Base-by-base conservation (phyloP, 768 basidiomycete genomes). In the Psilocybe subaeruginosa region DNA sequence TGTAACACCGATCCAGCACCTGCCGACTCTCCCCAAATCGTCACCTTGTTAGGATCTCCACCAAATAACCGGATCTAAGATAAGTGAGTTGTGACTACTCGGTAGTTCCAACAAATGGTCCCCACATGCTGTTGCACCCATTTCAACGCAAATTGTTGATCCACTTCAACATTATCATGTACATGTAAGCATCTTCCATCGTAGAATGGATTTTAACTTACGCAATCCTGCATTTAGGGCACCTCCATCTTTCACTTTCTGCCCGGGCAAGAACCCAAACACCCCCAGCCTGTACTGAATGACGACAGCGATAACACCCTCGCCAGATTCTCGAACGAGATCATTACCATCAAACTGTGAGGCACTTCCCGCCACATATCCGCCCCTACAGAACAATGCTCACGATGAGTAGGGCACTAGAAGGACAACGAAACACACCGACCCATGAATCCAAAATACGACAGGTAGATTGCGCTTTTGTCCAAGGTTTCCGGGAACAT, bases 1-100 rank as follows among this genome's bases (percentile, higher is more conserved):
- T 84, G 82, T 8, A 84, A 43, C 8, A 85, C 82, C 1, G 82
- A 83, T 4, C 82, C 82, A 51, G 77, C 83, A 58, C 79, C 79
- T 39, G 78, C 77, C 7, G 78, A 80, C 66, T 78, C 70, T 3
- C 80, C 81, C 79, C 78, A 80, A 11, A 82, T 78, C 1, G 77
- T 74, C 27, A 81, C 79, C 61, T 69, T 67, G 0, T 49, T 41
- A 1, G 78, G 78, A 58, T 80, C 77, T 8, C 81, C 81, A 2
- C 78, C 77, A 54, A 81, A 82, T 52, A 73, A 68, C 9, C 55
- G 53, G 59, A 80, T 78, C 79, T 81, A 62, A 17, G 27, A 58
- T 49, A 14, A 41, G 14, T 46, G n/a, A 47, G 23, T 12, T 17
- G 56, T 23, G 56, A 29, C 9, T 33, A 3, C 8, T 19, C 8